Conservation (phyloP, 371 early-diverging fungal genomes). For the Mortierella sp. region DNA sequence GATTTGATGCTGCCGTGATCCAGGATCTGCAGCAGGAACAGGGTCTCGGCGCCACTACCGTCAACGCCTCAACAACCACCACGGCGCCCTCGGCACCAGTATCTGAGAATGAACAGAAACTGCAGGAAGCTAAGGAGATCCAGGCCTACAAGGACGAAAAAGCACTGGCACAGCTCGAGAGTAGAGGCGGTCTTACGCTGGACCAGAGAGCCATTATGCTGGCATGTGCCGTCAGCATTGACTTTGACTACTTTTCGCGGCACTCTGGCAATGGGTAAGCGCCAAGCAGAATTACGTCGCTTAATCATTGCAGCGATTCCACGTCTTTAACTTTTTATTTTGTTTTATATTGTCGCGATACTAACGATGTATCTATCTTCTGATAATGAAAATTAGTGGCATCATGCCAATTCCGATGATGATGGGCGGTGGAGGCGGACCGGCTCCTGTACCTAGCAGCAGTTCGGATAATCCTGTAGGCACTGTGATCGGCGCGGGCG, state of each 20-base stretch:
- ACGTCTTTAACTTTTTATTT: background rate
- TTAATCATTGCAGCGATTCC: background rate
- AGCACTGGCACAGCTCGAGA: slow-evolving; percentile 38
- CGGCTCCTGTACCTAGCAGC: slow-evolving; percentile 40
- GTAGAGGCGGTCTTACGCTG: slow-evolving; percentile 69
- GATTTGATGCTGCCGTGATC: slow-evolving; percentile 76
- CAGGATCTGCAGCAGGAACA: slow-evolving; percentile 52
- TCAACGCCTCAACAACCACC: background rate
- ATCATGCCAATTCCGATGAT: slow-evolving; percentile 44
- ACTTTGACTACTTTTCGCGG: slow-evolving; percentile 91
- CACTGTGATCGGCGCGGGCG: slow-evolving; percentile 30
- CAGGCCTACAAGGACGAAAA: slow-evolving; percentile 47
- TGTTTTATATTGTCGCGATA: too few relatives aligned
- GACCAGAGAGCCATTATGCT: slow-evolving; percentile 89
- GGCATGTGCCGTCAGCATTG: slow-evolving; percentile 88
- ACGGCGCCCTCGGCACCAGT: slow-evolving; percentile 14
- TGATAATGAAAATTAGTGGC: too few relatives aligned
- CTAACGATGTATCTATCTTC: too few relatives aligned
- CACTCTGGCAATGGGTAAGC: slow-evolving; percentile 76
- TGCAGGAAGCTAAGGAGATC: slow-evolving; percentile 37
- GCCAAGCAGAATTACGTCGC: too few relatives aligned
- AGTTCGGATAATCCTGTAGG: slow-evolving; percentile 27
- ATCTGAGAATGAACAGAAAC: slow-evolving; percentile 1
- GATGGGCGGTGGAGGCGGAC: slow-evolving; percentile 46
- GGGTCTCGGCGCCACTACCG: slow-evolving; percentile 35